Evolutionary conservation across 2,329 filamentous ascomycete species (phyloP), one percentile per base, ranked within the genome.

Genomic region (Stemphylium lycopersici): DNA sequence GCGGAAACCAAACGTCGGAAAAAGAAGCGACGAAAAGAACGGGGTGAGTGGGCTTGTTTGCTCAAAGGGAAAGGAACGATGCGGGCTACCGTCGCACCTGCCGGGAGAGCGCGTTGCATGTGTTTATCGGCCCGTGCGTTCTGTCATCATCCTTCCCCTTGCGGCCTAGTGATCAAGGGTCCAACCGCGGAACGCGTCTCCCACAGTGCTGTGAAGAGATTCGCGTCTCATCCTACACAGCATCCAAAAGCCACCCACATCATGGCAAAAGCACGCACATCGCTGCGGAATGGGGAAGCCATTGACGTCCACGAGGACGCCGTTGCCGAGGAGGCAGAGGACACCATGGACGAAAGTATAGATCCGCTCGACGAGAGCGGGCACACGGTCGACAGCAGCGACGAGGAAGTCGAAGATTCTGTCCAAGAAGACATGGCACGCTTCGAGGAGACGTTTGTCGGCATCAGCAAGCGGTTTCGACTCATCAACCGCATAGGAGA

Each of bases 401-500:
- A 75, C 20, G 86, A 90, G 45, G 81, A 83, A 22, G 81, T 91
- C 33, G 89, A 93, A 63, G 80, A 84, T 16, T 80, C 79, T 5
- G 90, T 96, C 12, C 84, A 87, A 58, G 87, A 92, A 48, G 95
- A 99, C 74, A 99, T 99, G 85, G 85, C 87, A 47, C 90, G 87
- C 63, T 86, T 99, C 52, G 88, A 93, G 66, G 82, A 86, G 48
- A 89, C 87, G 31, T 97, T 98, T 72, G 87, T 87, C 33, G 90
- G 90, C 46, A 96, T 98, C 73, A 89, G 85, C 62, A 84, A 90
- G 67, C 87, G 88, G 53, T 99, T 93, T 77, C 88, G 93, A 48
- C 79, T 99, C 49, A 95, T 99, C 73, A 97, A 97, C 77, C 89
- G 93, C 59, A 99, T 99, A 70, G 95, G 95, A 70, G 95, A 99